Conservation (phyloP, 495 filamentous ascomycete species). For the Patellaria atrata region DNA sequence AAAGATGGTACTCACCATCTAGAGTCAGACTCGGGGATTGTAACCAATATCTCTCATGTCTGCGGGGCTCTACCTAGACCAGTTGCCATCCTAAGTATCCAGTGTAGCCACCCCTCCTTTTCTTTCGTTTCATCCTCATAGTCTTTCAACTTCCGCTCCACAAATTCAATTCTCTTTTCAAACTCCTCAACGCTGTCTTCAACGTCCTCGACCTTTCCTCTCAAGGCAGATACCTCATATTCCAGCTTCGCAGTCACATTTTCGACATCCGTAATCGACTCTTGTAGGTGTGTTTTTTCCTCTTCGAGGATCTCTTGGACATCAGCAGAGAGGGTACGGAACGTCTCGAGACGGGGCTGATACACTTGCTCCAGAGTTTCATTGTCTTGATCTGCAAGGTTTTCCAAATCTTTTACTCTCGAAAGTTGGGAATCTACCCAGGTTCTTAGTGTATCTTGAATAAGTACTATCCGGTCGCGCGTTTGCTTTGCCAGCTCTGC, state of each 20-base stretch:
- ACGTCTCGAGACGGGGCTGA: slow-evolving; percentile 49
- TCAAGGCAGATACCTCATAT: slow-evolving; percentile 74
- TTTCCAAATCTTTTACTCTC: slow-evolving; percentile 47
- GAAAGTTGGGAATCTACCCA: slow-evolving; percentile 56
- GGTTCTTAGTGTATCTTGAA: slow-evolving; percentile 37
- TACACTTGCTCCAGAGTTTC: slow-evolving; percentile 54
- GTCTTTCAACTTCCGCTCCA: slow-evolving; percentile 60
- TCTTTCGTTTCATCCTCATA: slow-evolving; percentile 32
- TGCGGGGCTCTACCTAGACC: slow-evolving; percentile 38
- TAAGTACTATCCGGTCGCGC: slow-evolving; percentile 32
- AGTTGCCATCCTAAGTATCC: slow-evolving; percentile 41
- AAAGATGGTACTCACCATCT: too few species aligned
- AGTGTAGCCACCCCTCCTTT: slow-evolving; percentile 31
- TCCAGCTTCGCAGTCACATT: slow-evolving; percentile 75
- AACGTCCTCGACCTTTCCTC: slow-evolving; percentile 74
- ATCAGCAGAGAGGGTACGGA: slow-evolving; percentile 46
- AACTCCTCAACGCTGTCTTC: slow-evolving; percentile 73
- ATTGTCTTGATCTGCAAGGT: slow-evolving; percentile 42
- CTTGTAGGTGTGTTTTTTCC: slow-evolving; percentile 51
- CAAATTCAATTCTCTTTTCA: slow-evolving; percentile 59
- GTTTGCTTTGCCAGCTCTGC: slow-evolving; percentile 49
- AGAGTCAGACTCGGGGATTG: too few species aligned
- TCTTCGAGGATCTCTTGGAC: slow-evolving; percentile 52
- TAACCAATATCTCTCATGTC: too few species aligned
- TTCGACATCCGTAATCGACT: slow-evolving; percentile 70